Evolutionary conservation across 371 early-diverging fungal species (phyloP).

Genomic region (Dichotomocladium elegans): DNA sequence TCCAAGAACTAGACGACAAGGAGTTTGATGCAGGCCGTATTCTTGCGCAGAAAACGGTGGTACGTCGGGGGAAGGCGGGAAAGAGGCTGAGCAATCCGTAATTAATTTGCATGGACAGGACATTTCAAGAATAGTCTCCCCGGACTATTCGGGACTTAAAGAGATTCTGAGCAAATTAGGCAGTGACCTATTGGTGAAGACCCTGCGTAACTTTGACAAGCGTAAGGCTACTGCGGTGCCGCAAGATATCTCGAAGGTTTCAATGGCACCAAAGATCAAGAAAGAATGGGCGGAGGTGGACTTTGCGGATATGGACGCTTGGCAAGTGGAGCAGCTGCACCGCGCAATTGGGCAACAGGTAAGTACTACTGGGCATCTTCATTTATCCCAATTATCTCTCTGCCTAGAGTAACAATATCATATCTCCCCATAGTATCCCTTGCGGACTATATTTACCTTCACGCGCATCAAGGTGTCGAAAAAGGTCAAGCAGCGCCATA

Average conservation of each 20-base stretch:
- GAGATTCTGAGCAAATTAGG: conserved; percentile 62
- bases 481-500: conserved; percentile 12
- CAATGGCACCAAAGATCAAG: conserved; percentile 74
- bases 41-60: conserved; percentile 60
- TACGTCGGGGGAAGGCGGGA: conserved; percentile 8
- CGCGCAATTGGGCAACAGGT: conserved; percentile 80
- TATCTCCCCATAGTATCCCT: conserved; percentile 26
- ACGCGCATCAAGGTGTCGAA: conserved; percentile 14
- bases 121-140: conserved; percentile 9
- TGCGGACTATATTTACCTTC: conserved; percentile 26
- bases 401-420: too few relatives aligned
- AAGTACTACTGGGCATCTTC: conserved; percentile 14
- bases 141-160: conserved; percentile 19
- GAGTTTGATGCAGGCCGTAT: conserved; percentile 87
- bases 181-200: conserved; percentile 57
- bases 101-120: conserved; percentile 3
- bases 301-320: conserved; percentile 61
- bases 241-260: conserved; percentile 65
- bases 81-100: neutral
- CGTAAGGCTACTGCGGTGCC: conserved; percentile 42
- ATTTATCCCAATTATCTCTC: neutral
- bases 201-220: conserved; percentile 56
- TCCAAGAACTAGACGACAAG: conserved; percentile 77
- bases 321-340: conserved; percentile 59
- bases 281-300: conserved; percentile 56